Evolutionary conservation across 163 green algal genomes (phyloP), one percentile per base, ranked within the genome.

Genomic region (Scenedesmus sp.): DNA sequence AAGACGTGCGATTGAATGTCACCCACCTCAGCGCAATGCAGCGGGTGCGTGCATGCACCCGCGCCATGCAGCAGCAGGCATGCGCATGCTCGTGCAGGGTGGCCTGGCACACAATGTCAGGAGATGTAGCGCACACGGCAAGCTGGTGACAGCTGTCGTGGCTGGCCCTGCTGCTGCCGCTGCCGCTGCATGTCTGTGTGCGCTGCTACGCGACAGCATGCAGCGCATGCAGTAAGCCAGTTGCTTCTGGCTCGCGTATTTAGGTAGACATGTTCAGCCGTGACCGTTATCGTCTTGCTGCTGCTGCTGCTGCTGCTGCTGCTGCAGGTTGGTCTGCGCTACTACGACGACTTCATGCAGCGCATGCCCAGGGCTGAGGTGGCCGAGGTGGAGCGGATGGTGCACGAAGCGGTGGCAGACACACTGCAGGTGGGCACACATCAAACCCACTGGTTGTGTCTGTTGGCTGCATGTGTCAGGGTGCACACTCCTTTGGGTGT

Each of bases 321-420:
- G 90, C 95, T 97, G 93, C 85, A 87, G 40, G 61, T 94, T 0
- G 94, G 94, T 3, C 88, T 98, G n/a, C 92, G 93, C 79, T 94
- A 97, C 81, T 96, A 92, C 86, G 89, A 97, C 2, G 95, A 97
- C 68, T 94, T 97, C 68, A 37, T 94, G 59, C 81, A 86, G 33
- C 92, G 90, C 40, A 95, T 97, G n/a, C 92, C 95, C 0, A 80
- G 94, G 5, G 85, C 53, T 0, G 95, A 97, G 83, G 90, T 96
- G 4, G 85, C 83, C 15, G 49, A 87, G 40, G 80, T 90, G 16
- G 93, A 93, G 65, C 10, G 3, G 3, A 61, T 93, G 4, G 91
- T 97, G 68, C 82, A 86, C 2, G 76, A 91, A 42, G 35, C 80
- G 0, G 89, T 93, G 12, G 6, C 82, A 1, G 89, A 89, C 3